phyloP scores from a whole-genome alignment of 495 filamentous ascomycete species.

The Xanthoparmelia taractica region DNA sequence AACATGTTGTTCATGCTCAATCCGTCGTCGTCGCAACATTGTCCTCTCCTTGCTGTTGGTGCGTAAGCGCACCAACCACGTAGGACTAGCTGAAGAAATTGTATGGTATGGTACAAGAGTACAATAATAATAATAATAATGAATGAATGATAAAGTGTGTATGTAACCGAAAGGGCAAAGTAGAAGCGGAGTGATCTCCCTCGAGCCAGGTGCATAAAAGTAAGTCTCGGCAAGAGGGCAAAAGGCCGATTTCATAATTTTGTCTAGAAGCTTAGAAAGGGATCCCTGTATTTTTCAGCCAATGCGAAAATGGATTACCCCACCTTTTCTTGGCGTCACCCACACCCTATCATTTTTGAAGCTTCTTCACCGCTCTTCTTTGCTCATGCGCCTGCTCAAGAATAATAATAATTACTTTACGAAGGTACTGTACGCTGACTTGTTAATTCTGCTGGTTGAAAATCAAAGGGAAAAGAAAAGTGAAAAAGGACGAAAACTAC shows the following conservation, averaged over 20 bases:
- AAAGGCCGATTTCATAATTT: too few species aligned
- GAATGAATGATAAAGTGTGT: too few species aligned
- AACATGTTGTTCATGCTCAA: not conserved
- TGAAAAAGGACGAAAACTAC: too few species aligned
- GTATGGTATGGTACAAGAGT: too few species aligned
- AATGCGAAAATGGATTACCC: not conserved
- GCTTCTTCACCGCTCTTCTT: constrained; percentile 2
- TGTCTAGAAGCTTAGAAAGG: too few species aligned
- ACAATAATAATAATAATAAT: too few species aligned
- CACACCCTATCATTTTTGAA: not conserved
- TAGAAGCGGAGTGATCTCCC: not conserved
- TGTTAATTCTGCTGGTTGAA: too few species aligned
- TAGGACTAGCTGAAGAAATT: too few species aligned
- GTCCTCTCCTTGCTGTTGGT: not conserved
- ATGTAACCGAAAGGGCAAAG: not conserved
- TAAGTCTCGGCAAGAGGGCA: too few species aligned
- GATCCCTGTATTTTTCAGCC: not conserved
- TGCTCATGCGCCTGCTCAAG: not conserved
- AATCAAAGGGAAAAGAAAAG: too few species aligned
- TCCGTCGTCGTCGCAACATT: not conserved
- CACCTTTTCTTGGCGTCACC: constrained; percentile 1
- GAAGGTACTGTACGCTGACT: too few species aligned
- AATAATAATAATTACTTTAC: too few species aligned
- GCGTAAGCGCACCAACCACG: not conserved
- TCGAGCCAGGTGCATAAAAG: not conserved